Evolutionary conservation across 73 alveolate species (phyloP).

Genomic region (Paramecium pentaurelia): DNA sequence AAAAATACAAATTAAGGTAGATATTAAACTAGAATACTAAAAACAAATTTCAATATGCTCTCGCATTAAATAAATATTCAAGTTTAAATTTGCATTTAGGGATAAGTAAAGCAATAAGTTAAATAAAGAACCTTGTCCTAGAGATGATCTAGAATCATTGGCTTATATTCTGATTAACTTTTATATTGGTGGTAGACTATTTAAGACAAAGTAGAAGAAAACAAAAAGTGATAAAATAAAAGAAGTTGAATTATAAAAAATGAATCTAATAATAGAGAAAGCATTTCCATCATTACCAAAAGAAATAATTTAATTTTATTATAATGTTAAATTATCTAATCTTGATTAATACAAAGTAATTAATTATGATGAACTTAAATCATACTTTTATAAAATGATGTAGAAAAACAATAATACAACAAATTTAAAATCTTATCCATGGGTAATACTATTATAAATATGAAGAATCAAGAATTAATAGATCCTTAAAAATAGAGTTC

Average conservation of each 20-base stretch:
- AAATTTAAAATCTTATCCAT: not conserved
- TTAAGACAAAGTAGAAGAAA: conserved; percentile 1
- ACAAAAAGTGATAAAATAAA: not conserved
- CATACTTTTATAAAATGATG: not conserved
- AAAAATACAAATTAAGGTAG: not conserved
- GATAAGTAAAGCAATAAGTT: not conserved
- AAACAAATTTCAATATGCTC: not conserved
- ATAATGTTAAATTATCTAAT: not conserved
- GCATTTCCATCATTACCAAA: not conserved
- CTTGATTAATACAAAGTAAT: not conserved
- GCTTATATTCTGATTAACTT: not conserved
- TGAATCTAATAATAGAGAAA: not conserved
- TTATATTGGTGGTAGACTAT: not conserved
- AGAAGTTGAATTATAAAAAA: not conserved
- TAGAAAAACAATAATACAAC: not conserved
- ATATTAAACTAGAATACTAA: not conserved
- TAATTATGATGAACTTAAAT: not conserved
- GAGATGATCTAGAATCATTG: conserved; percentile 16
- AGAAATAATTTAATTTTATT: conserved; percentile 22
- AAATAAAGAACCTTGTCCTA: not conserved
- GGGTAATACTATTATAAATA: not conserved
- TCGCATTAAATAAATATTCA: not conserved
- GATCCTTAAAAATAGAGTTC: not conserved
- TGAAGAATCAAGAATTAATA: not conserved
- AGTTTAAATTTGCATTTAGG: conserved; percentile 39